phyloP scores from a whole-genome alignment of 106 monocot genomes.

The Xerophyta viscosa region DNA sequence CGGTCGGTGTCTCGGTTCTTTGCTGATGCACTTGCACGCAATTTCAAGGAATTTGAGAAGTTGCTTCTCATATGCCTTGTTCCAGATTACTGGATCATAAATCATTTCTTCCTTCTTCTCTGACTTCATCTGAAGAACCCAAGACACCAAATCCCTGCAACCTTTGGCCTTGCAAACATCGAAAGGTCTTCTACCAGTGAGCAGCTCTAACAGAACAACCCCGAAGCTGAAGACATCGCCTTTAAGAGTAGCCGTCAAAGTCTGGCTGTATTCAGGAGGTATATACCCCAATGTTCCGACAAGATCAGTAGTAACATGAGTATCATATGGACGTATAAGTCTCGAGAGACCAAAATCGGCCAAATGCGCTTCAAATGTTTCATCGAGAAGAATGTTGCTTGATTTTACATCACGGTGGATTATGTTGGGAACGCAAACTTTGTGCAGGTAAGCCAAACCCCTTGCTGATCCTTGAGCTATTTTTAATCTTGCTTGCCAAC shows the following conservation, averaged over 20 bases:
- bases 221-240: slow-evolving; percentile 70
- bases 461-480: slow-evolving; percentile 59
- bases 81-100: slow-evolving; percentile 35
- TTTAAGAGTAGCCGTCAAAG: slow-evolving; percentile 36
- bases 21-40: slow-evolving; percentile 39
- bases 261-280: slow-evolving; percentile 62
- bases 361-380: slow-evolving; percentile 52
- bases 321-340: slow-evolving; percentile 45
- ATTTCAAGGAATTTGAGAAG: slow-evolving; percentile 41
- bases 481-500: slow-evolving; percentile 35
- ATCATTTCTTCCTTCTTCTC: slow-evolving; percentile 43
- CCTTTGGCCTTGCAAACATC: slow-evolving; percentile 50
- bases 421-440: slow-evolving; percentile 49
- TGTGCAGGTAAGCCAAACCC: slow-evolving; percentile 56
- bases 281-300: slow-evolving; percentile 67
- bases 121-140: slow-evolving; percentile 47
- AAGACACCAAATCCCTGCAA: slow-evolving; percentile 41
- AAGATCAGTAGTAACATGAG: slow-evolving; percentile 64
- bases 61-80: slow-evolving; percentile 34
- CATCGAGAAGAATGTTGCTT: slow-evolving; percentile 68
- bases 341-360: slow-evolving; percentile 67
- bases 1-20: slow-evolving; percentile 43
- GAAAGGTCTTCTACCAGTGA: slow-evolving; percentile 48
- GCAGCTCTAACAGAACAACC: slow-evolving; percentile 49
- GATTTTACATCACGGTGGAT: slow-evolving; percentile 64